A percentile compares a stretch with the other conserved stretches of the same genome.
phyloP scores from a whole-genome alignment of 805 yeast species.

The Komagataella ulmi region DNA sequence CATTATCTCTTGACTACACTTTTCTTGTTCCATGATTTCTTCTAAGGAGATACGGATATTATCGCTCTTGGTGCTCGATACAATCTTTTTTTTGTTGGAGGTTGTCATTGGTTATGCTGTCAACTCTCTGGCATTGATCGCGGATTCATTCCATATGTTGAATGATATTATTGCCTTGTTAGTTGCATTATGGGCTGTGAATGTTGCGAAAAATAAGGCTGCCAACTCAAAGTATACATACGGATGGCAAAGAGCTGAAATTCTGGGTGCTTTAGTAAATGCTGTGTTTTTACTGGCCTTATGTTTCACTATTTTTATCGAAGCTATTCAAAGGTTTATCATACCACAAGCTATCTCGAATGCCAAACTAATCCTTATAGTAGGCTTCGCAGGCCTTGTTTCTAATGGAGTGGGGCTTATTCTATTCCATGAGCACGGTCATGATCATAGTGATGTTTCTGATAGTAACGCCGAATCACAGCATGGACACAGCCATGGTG shows the following conservation, averaged over 20 bases:
- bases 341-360: slow-evolving; percentile 68
- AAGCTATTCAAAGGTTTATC: slow-evolving; percentile 82
- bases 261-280: slow-evolving; percentile 85
- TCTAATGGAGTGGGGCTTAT: slow-evolving; percentile 78
- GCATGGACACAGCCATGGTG: slow-evolving; percentile 23
- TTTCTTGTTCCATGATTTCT: neutral
- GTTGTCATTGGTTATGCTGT: slow-evolving; percentile 80
- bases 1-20: no score
- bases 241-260: slow-evolving; percentile 98
- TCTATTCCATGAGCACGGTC: slow-evolving; percentile 82
- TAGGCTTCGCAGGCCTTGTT: slow-evolving; percentile 71
- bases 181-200: slow-evolving; percentile 94
- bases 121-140: slow-evolving; percentile 87
- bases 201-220: slow-evolving; percentile 66
- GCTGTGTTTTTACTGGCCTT: slow-evolving; percentile 88
- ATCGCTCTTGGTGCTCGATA: slow-evolving; percentile 61
- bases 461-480: slow-evolving; percentile 6
- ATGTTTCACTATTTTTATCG: slow-evolving; percentile 84
- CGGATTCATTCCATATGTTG: slow-evolving; percentile 96
- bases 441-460: slow-evolving; percentile 32
- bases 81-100: slow-evolving; percentile 75
- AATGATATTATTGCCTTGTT: slow-evolving; percentile 84
- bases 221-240: slow-evolving; percentile 88
- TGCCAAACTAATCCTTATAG: slow-evolving; percentile 71
- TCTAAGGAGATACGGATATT: slow-evolving; percentile 59